Evolutionary conservation across 1,139 yeast species (phyloP), one percentile per base, ranked within the genome.

Genomic region (Arxiozyma heterogenica): DNA sequence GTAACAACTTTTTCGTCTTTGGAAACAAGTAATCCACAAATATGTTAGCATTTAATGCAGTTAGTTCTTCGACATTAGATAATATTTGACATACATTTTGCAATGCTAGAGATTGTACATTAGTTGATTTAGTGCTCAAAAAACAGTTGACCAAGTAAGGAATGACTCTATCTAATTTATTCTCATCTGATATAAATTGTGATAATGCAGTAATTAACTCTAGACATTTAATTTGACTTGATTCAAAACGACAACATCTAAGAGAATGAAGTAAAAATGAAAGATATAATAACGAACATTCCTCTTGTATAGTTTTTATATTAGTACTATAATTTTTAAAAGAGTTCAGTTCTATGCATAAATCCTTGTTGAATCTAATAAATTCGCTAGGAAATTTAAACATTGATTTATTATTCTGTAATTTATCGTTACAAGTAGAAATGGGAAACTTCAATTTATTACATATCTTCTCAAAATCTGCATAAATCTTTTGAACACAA

Each of bases 11-110:
- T 30, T 78, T 72, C 4, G 93, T 66, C 55, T 86, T 79, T 0
- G 98, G 98, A 17, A 89, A 67, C 23, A 93, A 73, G 65, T 89
- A 93, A 62, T 91, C 96, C 0, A 90, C 81, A 63, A 89, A 88
- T 9, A 90, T 72, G 48, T 82, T 77, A 23, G 81, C 84, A 65
- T 93, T 91, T 41, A 89, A 78, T 0, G 94, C 88, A 0, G 87
- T 83, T 20, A 90, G 76, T 2, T 77, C 76, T n/a, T 81, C 79
- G 51, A 91, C 85, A 54, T 86, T 75, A 27, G 75, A 70, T 20
- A 90, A 67, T 9, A 93, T 70, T 41, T 87, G 88, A 0, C 86
- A 78, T 34, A 83, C 65, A 1, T 81, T 70, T 53, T 76, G 73
- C n/a, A 86, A 61, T 0, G 89, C 83, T 18, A 75, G 68, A 7